These are phyloP conservation scores for Mortierella sp. DNA, from an alignment of 371 early-diverging fungal species.

Conservation along the genomic window DNA sequence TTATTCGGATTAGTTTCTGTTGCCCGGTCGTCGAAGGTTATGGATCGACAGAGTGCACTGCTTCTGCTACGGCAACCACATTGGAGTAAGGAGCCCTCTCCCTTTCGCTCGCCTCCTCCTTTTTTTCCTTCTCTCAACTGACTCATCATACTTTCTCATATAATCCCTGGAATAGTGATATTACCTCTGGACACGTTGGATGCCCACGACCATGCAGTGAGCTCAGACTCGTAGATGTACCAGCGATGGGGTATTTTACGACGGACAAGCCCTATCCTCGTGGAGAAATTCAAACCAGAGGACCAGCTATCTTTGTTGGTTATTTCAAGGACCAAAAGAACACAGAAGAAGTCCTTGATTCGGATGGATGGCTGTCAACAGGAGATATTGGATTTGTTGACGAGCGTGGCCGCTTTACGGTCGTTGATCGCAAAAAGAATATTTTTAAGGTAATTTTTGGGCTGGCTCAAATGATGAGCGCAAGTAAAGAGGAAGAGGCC, in stretches of 20 bases:
- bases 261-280: slow-evolving; percentile 80
- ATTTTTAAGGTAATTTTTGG: slow-evolving; percentile 97
- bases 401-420: slow-evolving; percentile 75
- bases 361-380: slow-evolving; percentile 93
- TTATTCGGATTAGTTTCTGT: slow-evolving; percentile 78
- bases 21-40: slow-evolving; percentile 78
- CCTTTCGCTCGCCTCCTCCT: too few species aligned
- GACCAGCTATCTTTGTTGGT: slow-evolving; percentile 79
- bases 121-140: slow-evolving; percentile 60
- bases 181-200: slow-evolving; percentile 80
- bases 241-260: slow-evolving; percentile 87
- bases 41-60: slow-evolving; percentile 89
- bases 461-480: too few species aligned
- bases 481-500: too few species aligned
- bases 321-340: slow-evolving; percentile 87
- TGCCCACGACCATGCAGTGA: slow-evolving; percentile 61
- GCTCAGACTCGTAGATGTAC: slow-evolving; percentile 90
- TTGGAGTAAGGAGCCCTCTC: slow-evolving; percentile 11
- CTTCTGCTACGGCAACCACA: slow-evolving; percentile 59
- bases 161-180: slow-evolving; percentile 47
- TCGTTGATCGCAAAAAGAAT: slow-evolving; percentile 97
- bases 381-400: slow-evolving; percentile 90
- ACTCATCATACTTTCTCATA: slow-evolving; percentile 57
- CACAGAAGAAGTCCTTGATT: slow-evolving; percentile 80
- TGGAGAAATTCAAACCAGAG: slow-evolving; percentile 92